These are phyloP conservation scores for Epithemia pelagica DNA, from an alignment of 108 stramenopile genomes.

Conservation along the genomic window DNA sequence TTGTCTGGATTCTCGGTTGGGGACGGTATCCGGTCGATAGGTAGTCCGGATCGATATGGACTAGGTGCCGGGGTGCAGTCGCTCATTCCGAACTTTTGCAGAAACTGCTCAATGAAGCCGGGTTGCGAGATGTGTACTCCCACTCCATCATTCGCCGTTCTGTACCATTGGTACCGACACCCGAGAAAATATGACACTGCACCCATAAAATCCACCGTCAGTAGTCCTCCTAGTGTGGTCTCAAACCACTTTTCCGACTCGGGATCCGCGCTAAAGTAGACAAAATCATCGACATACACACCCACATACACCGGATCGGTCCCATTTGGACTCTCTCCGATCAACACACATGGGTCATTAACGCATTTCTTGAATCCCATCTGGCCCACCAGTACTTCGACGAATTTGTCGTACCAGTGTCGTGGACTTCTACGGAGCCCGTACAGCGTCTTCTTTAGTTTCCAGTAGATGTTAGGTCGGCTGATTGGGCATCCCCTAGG, in stretches of 20 bases:
- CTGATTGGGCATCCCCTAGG: not conserved
- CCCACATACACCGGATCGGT: not conserved
- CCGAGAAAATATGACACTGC: constrained; percentile 12
- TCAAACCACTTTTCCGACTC: not conserved
- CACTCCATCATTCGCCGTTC: not conserved
- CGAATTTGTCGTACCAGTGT: constrained; percentile 25
- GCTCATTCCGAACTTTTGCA: constrained; percentile 9
- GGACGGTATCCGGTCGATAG: constrained; percentile 16
- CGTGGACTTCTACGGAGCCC: constrained; percentile 7
- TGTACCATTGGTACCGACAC: constrained; percentile 12
- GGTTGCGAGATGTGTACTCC: constrained; percentile 23
- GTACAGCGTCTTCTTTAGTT: constrained; percentile 19
- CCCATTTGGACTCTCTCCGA: not conserved
- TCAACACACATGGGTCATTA: constrained; percentile 12
- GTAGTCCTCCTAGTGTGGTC: not conserved
- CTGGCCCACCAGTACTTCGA: not conserved
- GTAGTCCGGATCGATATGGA: constrained; percentile 24
- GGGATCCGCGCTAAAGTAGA: not conserved
- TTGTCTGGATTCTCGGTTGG: not conserved
- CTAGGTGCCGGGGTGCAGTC: not conserved
- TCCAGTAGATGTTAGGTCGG: constrained; percentile 8
- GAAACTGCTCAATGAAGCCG: constrained; percentile 12
- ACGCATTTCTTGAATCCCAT: constrained; percentile 13
- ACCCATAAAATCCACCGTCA: not conserved
- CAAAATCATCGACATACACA: not conserved